Conservation (phyloP, 305 asterid genomes). For the Fraxinus sp. region DNA sequence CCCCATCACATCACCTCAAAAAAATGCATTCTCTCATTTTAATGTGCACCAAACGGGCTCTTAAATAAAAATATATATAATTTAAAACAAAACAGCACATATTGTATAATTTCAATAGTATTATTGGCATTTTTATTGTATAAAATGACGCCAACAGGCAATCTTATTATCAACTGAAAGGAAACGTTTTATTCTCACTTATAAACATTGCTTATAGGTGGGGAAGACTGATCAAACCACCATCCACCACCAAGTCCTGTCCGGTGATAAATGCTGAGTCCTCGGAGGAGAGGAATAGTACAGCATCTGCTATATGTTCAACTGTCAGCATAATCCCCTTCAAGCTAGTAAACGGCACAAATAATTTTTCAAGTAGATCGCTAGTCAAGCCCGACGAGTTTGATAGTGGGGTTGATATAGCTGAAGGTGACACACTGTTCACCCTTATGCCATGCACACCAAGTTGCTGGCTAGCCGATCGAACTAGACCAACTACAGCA, state of each 20-base stretch:
- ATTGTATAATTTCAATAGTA: neutral
- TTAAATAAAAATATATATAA: no score
- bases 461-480: conserved; percentile 37
- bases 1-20: no score
- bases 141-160: neutral
- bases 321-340: conserved; percentile 30
- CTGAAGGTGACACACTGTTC: conserved; percentile 42
- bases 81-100: no score
- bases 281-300: conserved; percentile 39
- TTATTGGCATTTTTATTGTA: neutral
- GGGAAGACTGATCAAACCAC: conserved; percentile 35
- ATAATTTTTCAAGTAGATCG: neutral
- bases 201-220: neutral
- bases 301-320: conserved; percentile 42
- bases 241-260: conserved; percentile 42
- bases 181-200: neutral
- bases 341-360: conserved; percentile 32
- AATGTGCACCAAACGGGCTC: no score
- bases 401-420: conserved; percentile 25
- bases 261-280: conserved; percentile 44
- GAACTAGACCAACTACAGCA: conserved; percentile 43
- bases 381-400: neutral
- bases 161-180: neutral
- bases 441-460: conserved; percentile 48
- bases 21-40: no score